Base-by-base conservation (phyloP, 192 early-diverging fungal genomes). In the Bifiguratus adelaidae region DNA sequence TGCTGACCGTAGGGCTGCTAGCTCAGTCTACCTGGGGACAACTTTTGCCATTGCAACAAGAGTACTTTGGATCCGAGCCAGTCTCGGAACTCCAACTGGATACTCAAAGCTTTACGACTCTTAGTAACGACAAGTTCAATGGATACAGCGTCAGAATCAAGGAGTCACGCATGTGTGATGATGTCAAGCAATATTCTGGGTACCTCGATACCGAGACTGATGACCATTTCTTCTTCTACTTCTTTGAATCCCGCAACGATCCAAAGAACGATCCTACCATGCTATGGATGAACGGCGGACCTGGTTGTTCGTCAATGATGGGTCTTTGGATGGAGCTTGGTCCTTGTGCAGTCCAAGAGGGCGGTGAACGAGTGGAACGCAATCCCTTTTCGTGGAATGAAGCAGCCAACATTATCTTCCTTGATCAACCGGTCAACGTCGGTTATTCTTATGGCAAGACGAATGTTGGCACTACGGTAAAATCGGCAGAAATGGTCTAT, bases 171-270 rank as follows among this genome's bases (percentile, higher is more conserved):
- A 42, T 43, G n/a, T 60, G 57, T 32, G 57, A 60, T 38, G 40
- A 53, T 3, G 57, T 51, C 6, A 0, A 40, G 18, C 63, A 77
- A 78, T 87, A 86, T 64, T 84, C 81, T 44, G 86, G 84, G 24
- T 85, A 89, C 54, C 62, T 89, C 21, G 81, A 85, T 49, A 60
- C 55, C 27, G 79, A 63, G 27, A 61, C 56, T n/a, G 74, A 82
- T 45, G 75, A 83, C 29, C 86, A 92, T 63, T 91, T 89, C 56
- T 92, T 89, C 73, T 92, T 89, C 63, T 92, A 88, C 86, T 97
- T 99, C 77, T 97, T 99, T 64, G 93, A 94, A 63, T 85, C 86
- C 4, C 85, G 89, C 52, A 73, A 73, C 49, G 65, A 74, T 37
- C 81, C 82, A 13, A 51, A 61, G 50, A 71, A 62, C 20, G 92